These are phyloP conservation scores for Dactylonectria estremocensis DNA, from an alignment of 2,329 filamentous ascomycete genomes.

Conservation along the genomic window DNA sequence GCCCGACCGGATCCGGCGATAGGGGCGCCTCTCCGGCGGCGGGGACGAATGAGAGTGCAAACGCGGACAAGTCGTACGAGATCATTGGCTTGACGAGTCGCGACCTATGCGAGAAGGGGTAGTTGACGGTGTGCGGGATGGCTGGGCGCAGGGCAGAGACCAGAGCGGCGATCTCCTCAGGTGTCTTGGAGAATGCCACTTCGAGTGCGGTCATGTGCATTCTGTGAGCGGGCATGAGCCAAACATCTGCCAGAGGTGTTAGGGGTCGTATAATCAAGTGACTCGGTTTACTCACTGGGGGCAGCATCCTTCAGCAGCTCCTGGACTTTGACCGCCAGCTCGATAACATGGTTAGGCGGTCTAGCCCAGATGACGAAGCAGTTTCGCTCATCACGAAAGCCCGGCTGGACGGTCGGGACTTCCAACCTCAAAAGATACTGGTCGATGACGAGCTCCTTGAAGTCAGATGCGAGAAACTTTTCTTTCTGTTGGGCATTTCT, in stretches of 20 bases:
- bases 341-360: constrained; percentile 80
- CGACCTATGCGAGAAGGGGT: constrained; percentile 76
- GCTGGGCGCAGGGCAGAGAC: constrained; percentile 70
- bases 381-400: constrained; percentile 82
- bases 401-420: constrained; percentile 73
- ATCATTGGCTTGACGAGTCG: constrained; percentile 87
- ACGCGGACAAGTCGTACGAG: constrained; percentile 86
- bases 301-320: constrained; percentile 73
- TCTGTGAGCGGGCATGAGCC: constrained; percentile 85
- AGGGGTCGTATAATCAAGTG: neutral
- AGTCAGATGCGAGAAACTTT: constrained; percentile 79
- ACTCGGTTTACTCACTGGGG: constrained; percentile 73
- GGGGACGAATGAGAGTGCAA: constrained; percentile 90
- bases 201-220: constrained; percentile 92
- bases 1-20: constrained; percentile 57
- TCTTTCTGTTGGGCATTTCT: constrained; percentile 83
- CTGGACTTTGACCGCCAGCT: constrained; percentile 80
- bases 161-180: constrained; percentile 76
- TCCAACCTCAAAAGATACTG: constrained; percentile 80
- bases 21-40: constrained; percentile 73
- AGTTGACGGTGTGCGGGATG: constrained; percentile 74
- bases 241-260: constrained; percentile 71
- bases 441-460: constrained; percentile 82
- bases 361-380: constrained; percentile 92
- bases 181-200: constrained; percentile 83